These are phyloP conservation scores for Salix udensis DNA, from an alignment of 345 rosid genomes.

Conservation along the genomic window DNA sequence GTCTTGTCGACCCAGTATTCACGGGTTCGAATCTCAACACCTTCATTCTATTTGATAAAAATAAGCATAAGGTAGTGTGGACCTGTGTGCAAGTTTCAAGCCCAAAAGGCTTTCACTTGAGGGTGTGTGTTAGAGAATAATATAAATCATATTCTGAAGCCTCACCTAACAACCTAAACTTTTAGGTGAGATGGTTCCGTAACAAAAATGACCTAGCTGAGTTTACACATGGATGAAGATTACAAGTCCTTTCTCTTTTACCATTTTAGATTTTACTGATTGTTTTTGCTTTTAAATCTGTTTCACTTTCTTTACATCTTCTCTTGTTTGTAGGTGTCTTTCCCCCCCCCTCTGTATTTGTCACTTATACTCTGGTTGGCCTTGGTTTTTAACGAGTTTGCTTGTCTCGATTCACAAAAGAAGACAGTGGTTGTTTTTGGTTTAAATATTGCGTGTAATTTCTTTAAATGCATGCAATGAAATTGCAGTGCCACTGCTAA, in stretches of 20 bases:
- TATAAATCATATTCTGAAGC: too few relatives aligned
- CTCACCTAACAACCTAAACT: too few relatives aligned
- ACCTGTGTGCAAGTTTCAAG: too few relatives aligned
- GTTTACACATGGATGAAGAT: too few relatives aligned
- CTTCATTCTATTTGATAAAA: too few relatives aligned
- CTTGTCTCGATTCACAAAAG: not conserved
- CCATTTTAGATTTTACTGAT: not conserved
- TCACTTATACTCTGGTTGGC: not conserved
- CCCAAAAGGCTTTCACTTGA: too few relatives aligned
- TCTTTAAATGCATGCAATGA: not conserved
- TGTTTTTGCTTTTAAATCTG: not conserved
- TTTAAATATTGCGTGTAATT: not conserved
- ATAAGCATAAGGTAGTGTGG: too few relatives aligned
- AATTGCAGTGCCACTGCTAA: not conserved
- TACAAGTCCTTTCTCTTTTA: not conserved
- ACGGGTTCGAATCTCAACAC: too few relatives aligned
- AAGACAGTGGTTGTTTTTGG: not conserved
- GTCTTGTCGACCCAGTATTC: too few relatives aligned
- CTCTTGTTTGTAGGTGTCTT: not conserved
- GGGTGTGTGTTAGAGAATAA: too few relatives aligned
- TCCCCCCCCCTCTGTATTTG: not conserved
- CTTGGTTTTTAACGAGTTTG: not conserved
- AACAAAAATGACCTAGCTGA: too few relatives aligned
- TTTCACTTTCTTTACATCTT: not conserved
- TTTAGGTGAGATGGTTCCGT: too few relatives aligned